Evolutionary conservation across 345 rosid species (phyloP).

Genomic region (Pugionium dolabratum): DNA sequence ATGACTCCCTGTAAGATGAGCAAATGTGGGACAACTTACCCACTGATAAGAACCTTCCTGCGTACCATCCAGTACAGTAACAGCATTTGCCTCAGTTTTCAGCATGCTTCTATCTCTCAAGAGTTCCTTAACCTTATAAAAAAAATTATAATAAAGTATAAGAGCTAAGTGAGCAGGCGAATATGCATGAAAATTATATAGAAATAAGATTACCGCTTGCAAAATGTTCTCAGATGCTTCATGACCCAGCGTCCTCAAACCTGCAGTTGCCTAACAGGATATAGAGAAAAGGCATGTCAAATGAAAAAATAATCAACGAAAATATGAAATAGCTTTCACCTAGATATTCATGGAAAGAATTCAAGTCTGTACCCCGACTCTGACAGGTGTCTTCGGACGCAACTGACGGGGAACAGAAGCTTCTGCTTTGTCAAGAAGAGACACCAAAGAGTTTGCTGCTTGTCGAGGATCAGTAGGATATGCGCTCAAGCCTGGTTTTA

Average conservation of each 20-base stretch:
- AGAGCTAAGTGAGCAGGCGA: slow-evolving; percentile 19
- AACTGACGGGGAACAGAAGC: slow-evolving; percentile 74
- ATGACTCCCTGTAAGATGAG: not conserved
- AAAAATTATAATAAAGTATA: slow-evolving; percentile 27
- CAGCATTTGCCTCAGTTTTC: slow-evolving; percentile 61
- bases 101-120: slow-evolving; percentile 75
- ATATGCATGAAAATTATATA: slow-evolving; percentile 18
- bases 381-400: slow-evolving; percentile 85
- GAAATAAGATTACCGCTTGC: slow-evolving; percentile 59
- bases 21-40: slow-evolving; percentile 56
- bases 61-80: slow-evolving; percentile 83
- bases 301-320: not conserved
- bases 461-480: slow-evolving; percentile 71
- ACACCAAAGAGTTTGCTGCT: slow-evolving; percentile 65
- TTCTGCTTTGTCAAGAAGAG: slow-evolving; percentile 87
- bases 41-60: slow-evolving; percentile 99
- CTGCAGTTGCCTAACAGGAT: slow-evolving; percentile 81
- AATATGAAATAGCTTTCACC: slow-evolving; percentile 1
- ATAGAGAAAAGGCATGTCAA: not conserved
- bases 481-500: slow-evolving; percentile 83
- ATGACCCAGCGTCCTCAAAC: slow-evolving; percentile 79
- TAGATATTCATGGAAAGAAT: not conserved
- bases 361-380: slow-evolving; percentile 78
- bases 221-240: slow-evolving; percentile 84
- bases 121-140: slow-evolving; percentile 76